phyloP scores from a whole-genome alignment of 148 eudicot genomes.

The Nyssa sinensis region DNA sequence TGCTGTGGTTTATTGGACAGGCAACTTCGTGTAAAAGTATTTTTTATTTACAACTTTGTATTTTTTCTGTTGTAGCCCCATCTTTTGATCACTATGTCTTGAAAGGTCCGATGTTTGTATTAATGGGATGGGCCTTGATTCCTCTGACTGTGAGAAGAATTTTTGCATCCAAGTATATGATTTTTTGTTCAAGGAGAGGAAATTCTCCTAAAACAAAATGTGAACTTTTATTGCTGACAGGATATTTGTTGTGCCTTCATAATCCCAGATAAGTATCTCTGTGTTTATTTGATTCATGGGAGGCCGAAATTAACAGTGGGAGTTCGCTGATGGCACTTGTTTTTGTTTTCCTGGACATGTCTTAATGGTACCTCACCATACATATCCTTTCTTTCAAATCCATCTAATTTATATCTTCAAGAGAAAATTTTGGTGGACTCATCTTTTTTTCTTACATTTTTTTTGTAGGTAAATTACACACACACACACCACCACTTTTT shows the following conservation, averaged over 20 bases:
- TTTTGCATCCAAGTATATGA: neutral
- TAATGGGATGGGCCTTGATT: neutral
- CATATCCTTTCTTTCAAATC: conserved; percentile 11
- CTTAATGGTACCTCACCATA: conserved; percentile 45
- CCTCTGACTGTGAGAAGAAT: neutral
- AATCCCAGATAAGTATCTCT: conserved; percentile 33
- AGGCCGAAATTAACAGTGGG: conserved; percentile 34
- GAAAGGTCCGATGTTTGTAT: neutral
- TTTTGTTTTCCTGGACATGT: conserved; percentile 32
- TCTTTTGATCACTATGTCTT: too few species aligned
- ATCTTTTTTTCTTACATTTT: too few species aligned
- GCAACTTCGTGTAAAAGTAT: too few species aligned
- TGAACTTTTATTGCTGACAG: neutral
- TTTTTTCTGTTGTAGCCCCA: too few species aligned
- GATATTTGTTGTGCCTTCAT: conserved; percentile 35
- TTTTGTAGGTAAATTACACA: too few species aligned
- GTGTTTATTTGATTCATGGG: conserved; percentile 54
- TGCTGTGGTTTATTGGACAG: too few species aligned
- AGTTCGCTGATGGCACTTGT: conserved; percentile 51
- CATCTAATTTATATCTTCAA: neutral
- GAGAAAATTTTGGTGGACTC: too few species aligned
- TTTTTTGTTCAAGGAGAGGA: neutral
- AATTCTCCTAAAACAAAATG: neutral
- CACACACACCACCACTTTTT: too few species aligned
- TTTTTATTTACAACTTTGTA: too few species aligned